Percentiles rank a stretch among this genome's conserved stretches.
phyloP scores from a whole-genome alignment of 768 basidiomycete species.

The Gyrodon lividus region DNA sequence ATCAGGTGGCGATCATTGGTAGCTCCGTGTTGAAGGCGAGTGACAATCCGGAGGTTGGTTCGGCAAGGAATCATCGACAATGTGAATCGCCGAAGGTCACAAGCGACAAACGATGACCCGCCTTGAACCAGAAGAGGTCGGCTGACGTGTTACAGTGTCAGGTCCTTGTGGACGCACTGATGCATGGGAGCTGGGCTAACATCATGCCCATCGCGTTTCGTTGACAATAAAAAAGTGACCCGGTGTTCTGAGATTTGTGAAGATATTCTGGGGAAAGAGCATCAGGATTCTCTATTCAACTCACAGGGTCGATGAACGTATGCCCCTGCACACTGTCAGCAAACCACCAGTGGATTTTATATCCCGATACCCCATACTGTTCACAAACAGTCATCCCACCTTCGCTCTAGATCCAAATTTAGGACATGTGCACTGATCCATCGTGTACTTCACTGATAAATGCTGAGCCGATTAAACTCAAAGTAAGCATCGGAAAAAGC shows the following conservation, averaged over 20 bases:
- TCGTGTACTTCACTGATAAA: slow-evolving; percentile 26
- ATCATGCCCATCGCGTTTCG: background rate
- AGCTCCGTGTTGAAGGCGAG: background rate
- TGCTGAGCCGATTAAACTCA: slow-evolving; percentile 33
- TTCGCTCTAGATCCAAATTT: background rate
- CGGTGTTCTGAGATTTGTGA: background rate
- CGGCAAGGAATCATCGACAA: background rate
- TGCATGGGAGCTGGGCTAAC: background rate
- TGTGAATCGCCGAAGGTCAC: background rate
- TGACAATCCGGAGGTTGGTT: background rate
- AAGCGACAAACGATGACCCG: background rate
- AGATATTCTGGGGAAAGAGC: background rate
- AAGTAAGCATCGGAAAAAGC: slow-evolving; percentile 40
- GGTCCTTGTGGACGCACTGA: background rate
- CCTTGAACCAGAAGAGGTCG: background rate
- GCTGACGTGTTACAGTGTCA: background rate
- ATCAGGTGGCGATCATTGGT: background rate
- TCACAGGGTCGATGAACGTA: background rate
- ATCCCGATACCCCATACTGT: background rate
- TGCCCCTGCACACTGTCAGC: background rate
- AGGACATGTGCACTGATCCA: background rate
- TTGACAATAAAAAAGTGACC: background rate
- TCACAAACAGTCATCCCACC: background rate
- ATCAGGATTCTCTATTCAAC: background rate
- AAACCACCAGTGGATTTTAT: background rate